Conservation (phyloP, 2,329 filamentous ascomycete genomes). For the Alternaria gaisen region DNA sequence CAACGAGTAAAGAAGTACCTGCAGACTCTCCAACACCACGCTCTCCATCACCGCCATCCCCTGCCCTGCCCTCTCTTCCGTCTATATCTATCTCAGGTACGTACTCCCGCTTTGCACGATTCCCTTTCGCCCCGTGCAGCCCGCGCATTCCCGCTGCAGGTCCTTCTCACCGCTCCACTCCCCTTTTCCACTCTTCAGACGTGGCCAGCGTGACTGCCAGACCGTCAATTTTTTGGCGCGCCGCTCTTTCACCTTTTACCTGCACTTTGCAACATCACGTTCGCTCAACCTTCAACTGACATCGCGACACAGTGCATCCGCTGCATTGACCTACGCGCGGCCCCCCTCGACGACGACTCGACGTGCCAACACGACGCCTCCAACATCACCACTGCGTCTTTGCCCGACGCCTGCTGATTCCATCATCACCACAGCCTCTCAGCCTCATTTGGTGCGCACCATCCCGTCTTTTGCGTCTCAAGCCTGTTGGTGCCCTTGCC, state of each 20-base stretch:
- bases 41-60: constrained; percentile 39
- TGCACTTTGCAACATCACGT: constrained; percentile 21
- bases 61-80: constrained; percentile 35
- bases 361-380: constrained; percentile 26
- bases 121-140: constrained; percentile 27
- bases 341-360: constrained; percentile 42
- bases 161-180: constrained; percentile 43
- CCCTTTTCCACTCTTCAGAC: constrained; percentile 44
- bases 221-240: constrained; percentile 35
- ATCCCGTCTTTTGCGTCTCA: constrained; percentile 38
- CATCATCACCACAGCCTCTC: constrained; percentile 14
- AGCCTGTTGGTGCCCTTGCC: constrained; percentile 21
- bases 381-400: constrained; percentile 20
- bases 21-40: constrained; percentile 45
- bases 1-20: constrained; percentile 50
- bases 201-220: constrained; percentile 43
- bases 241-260: constrained; percentile 24
- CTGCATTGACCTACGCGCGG: constrained; percentile 53
- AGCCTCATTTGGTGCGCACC: constrained; percentile 45
- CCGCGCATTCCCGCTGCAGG: constrained; percentile 32
- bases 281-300: constrained; percentile 39
- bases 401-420: constrained; percentile 28
- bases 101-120: constrained; percentile 29
- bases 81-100: constrained; percentile 44
- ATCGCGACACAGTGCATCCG: constrained; percentile 43